These are phyloP conservation scores for Cladorrhinum sp. DNA, from an alignment of 2,329 filamentous ascomycete genomes.

Conservation along the genomic window DNA sequence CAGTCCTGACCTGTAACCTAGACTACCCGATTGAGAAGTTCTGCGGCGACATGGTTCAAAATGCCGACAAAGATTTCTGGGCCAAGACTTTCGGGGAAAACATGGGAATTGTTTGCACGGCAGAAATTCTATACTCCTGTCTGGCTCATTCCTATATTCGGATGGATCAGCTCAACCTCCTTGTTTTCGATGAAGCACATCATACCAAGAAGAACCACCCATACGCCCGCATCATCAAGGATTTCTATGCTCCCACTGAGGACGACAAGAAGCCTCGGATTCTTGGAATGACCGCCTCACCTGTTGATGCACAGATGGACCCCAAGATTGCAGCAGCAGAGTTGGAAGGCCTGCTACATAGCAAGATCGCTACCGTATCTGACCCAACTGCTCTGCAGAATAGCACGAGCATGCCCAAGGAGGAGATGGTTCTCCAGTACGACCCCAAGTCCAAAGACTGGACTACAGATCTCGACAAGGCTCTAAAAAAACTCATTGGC, in stretches of 20 bases:
- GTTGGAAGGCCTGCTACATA: conserved; percentile 74
- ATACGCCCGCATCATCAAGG: conserved; percentile 85
- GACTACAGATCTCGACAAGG: conserved; percentile 62
- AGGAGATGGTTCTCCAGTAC: conserved; percentile 58
- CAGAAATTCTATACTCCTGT: conserved; percentile 77
- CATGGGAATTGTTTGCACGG: conserved; percentile 89
- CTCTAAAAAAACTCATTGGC: conserved; percentile 47
- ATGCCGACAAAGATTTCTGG: conserved; percentile 47
- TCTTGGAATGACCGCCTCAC: conserved; percentile 96
- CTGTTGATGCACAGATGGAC: conserved; percentile 78
- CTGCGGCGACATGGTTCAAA: conserved; percentile 64
- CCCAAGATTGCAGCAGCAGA: conserved; percentile 66
- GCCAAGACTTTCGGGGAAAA: conserved; percentile 55
- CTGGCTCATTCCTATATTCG: conserved; percentile 74
- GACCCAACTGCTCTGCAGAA: conserved; percentile 55
- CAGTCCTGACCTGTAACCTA: conserved; percentile 77
- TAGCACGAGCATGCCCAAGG: conserved; percentile 56
- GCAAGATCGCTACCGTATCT: conserved; percentile 73
- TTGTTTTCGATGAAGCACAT: conserved; percentile 95
- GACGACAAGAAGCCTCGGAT: conserved; percentile 64
- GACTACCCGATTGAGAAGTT: conserved; percentile 71
- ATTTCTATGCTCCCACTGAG: conserved; percentile 65
- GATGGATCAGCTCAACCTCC: conserved; percentile 80
- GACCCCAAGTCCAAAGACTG: conserved; percentile 46
- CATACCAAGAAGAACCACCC: conserved; percentile 92